These are phyloP conservation scores for Melastoma candidum DNA, from an alignment of 441 rosid species.

Conservation along the genomic window DNA sequence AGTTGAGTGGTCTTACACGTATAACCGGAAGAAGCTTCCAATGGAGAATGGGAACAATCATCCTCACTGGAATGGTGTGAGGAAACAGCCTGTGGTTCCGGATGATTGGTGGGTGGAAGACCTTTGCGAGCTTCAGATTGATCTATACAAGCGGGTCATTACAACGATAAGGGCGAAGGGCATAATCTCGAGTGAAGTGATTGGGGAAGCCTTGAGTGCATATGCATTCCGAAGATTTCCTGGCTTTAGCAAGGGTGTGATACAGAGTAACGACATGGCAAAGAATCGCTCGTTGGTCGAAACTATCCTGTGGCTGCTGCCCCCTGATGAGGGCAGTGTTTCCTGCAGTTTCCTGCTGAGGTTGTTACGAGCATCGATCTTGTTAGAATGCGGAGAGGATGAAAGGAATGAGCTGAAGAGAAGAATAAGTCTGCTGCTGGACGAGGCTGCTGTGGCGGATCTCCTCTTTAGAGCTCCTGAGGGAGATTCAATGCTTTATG, in stretches of 20 bases:
- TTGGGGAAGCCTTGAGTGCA: slow-evolving; percentile 72
- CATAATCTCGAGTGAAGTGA: slow-evolving; percentile 55
- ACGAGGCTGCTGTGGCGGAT: slow-evolving; percentile 69
- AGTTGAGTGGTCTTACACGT: slow-evolving; percentile 84
- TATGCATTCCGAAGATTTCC: slow-evolving; percentile 85
- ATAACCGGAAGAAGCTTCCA: slow-evolving; percentile 57
- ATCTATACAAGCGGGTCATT: slow-evolving; percentile 69
- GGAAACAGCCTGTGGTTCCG: slow-evolving; percentile 46
- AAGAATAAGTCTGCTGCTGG: slow-evolving; percentile 53
- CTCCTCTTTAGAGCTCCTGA: slow-evolving; percentile 43
- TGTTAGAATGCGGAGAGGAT: slow-evolving; percentile 47
- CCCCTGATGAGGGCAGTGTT: slow-evolving; percentile 42
- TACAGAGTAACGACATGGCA: slow-evolving; percentile 36
- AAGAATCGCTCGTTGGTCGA: slow-evolving; percentile 58
- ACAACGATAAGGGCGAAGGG: slow-evolving; percentile 64
- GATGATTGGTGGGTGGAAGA: slow-evolving; percentile 99
- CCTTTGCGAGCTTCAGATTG: slow-evolving; percentile 72
- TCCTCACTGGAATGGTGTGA: slow-evolving; percentile 17
- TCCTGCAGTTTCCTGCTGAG: slow-evolving; percentile 76
- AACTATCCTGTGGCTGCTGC: slow-evolving; percentile 59
- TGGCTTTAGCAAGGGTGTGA: slow-evolving; percentile 43
- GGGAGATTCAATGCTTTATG: slow-evolving; percentile 30
- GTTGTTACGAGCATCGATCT: slow-evolving; percentile 58
- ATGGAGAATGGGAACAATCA: slow-evolving; percentile 30
- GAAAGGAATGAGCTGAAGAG: slow-evolving; percentile 45